Evolutionary conservation across 352 stramenopile genomes (phyloP).

Genomic region (Aphanomyces stellatus): DNA sequence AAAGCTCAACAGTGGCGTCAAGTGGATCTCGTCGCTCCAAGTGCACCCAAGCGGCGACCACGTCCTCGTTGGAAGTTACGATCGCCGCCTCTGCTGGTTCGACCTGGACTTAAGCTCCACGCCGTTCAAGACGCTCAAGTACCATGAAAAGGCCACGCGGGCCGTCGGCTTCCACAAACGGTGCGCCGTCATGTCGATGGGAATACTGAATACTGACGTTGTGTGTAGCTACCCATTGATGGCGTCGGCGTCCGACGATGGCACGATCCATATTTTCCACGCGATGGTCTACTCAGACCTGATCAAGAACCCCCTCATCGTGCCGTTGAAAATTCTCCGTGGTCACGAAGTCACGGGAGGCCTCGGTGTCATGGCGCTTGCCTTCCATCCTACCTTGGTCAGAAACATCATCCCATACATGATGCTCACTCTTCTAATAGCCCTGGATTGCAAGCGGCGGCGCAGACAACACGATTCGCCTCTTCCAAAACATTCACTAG

Average conservation of each 20-base stretch:
- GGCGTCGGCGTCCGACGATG: constrained; percentile 97
- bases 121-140: constrained; percentile 99
- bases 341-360: constrained; percentile 90
- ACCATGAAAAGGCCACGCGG: constrained; percentile 96
- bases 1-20: constrained; percentile 95
- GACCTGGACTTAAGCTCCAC: constrained; percentile 97
- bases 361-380: constrained; percentile 91
- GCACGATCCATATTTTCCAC: constrained; percentile 99
- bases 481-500: constrained; percentile 97
- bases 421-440: constrained; percentile 25
- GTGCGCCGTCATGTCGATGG: constrained; percentile 7
- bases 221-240: constrained; percentile 92
- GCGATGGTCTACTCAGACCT: constrained; percentile 99
- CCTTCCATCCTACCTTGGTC: constrained; percentile 97
- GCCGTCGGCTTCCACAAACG: constrained; percentile 90
- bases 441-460: constrained; percentile 92
- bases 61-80: constrained; percentile 96
- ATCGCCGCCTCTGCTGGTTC: constrained; percentile 98
- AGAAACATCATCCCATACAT: constrained; percentile 20
- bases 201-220: neutral
- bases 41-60: constrained; percentile 99
- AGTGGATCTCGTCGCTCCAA: constrained; percentile 98
- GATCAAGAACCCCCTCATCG: constrained; percentile 98
- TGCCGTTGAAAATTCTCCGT: constrained; percentile 98
- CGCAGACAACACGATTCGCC: constrained; percentile 90